Base-by-base conservation (phyloP, 257 asterid genomes). In the Solanum sparsipilum region DNA sequence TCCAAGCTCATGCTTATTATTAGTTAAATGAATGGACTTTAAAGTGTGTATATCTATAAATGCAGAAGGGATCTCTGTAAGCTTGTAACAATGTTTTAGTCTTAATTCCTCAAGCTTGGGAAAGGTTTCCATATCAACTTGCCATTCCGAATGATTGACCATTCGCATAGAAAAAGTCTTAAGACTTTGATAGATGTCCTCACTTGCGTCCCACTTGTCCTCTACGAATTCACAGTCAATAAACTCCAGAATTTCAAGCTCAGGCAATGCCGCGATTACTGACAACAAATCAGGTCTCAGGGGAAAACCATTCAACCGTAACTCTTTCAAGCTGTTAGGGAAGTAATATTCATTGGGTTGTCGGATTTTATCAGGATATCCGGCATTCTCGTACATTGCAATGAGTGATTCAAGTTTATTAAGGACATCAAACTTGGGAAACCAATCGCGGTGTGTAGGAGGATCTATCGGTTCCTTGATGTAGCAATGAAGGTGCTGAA, bases 141-240 rank as follows among this genome's bases (percentile, higher is more conserved):
- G 0, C 82, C 82, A 35, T 35, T 35, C 48, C 1, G 27, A 18
- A 20, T 7, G 5, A 0, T 31, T 1, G n/a, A 1, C 2, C 3
- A 0, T 1, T 1, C 1, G 7, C 82, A 73, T 16, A 72, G 27
- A 1, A 27, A 72, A 73, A 9, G 8, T 74, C 2, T 74, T 11
- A 0, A 35, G 83, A 21, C 15, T 5, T 74, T 74, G 18, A 10
- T 35, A 74, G 5, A 21, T 18, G 20, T 21, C 10, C 3, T 36
- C 5, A 9, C 83, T 21, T 74, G 48, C 9, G 0, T 35, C 31
- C 31, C 31, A 74, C 32, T 34, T 20, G 4, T 72, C 74, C 18
- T 67, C 83, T 4, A 11, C 32, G 11, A 71, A 27, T 2, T 48
- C 0, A 31, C 7, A 7, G 1, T 2, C 0, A 0, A 3, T 0